These are phyloP conservation scores for Cystobasidiopsis lactophilus DNA, from an alignment of 768 basidiomycete genomes.

Conservation along the genomic window DNA sequence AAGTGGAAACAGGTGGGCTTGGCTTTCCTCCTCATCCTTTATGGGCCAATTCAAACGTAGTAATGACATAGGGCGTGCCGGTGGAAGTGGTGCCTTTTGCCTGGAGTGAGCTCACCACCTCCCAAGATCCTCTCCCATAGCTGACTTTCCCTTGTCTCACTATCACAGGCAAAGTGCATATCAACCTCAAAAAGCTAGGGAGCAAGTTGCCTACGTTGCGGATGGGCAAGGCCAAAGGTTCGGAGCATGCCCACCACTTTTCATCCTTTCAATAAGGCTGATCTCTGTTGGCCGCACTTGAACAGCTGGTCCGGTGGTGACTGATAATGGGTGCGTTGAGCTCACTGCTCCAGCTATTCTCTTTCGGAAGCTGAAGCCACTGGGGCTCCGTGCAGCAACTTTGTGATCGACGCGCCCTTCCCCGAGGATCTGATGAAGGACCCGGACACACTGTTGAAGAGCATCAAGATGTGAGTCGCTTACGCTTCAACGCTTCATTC, in stretches of 20 bases:
- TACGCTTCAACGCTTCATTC: too few species aligned
- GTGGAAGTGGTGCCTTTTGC: slow-evolving; percentile 95
- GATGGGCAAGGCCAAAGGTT: slow-evolving; percentile 53
- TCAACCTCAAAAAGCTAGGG: slow-evolving; percentile 23
- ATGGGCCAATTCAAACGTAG: too few species aligned
- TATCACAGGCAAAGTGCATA: too few species aligned
- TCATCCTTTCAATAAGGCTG: neutral
- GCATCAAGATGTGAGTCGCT: slow-evolving; percentile 38
- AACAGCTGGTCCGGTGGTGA: slow-evolving; percentile 76
- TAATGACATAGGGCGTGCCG: slow-evolving; percentile 52
- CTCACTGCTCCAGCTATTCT: neutral
- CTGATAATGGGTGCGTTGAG: slow-evolving; percentile 49
- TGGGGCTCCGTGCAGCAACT: slow-evolving; percentile 35
- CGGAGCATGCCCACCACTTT: neutral
- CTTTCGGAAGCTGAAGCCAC: too few species aligned
- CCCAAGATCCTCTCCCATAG: slow-evolving; percentile 36
- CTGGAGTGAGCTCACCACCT: slow-evolving; percentile 35
- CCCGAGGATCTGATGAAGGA: slow-evolving; percentile 36
- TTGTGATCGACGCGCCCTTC: slow-evolving; percentile 92
- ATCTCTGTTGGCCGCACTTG: neutral
- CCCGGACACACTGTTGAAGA: slow-evolving; percentile 40
- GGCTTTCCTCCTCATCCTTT: too few species aligned
- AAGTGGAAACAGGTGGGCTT: slow-evolving; percentile 25
- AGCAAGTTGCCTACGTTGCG: slow-evolving; percentile 43
- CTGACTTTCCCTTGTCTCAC: too few species aligned